Conservation (phyloP, 495 filamentous ascomycete genomes). For the Aeminium ludgeri region DNA sequence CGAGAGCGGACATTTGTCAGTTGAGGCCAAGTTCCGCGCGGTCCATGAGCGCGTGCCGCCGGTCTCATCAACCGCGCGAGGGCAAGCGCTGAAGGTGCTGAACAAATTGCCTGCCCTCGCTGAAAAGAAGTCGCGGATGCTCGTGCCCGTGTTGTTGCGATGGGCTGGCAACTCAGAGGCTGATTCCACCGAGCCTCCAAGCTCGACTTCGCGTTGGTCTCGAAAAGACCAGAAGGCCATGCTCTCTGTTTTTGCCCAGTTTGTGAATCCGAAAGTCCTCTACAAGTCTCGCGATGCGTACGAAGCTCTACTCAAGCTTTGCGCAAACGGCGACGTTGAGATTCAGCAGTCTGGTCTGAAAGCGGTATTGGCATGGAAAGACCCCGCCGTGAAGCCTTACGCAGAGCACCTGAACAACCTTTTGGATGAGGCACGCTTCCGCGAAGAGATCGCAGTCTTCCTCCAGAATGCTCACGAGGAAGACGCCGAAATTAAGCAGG, state of each 20-base stretch:
- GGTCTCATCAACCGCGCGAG: slow-evolving; percentile 25
- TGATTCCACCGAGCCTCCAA: slow-evolving; percentile 26
- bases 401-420: slow-evolving; percentile 77
- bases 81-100: slow-evolving; percentile 66
- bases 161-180: slow-evolving; percentile 35
- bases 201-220: slow-evolving; percentile 29
- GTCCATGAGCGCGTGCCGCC: slow-evolving; percentile 30
- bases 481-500: slow-evolving; percentile 53
- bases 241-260: slow-evolving; percentile 66
- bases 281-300: slow-evolving; percentile 66
- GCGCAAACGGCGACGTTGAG: slow-evolving; percentile 76
- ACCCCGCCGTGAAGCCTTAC: slow-evolving; percentile 54
- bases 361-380: slow-evolving; percentile 79
- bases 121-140: slow-evolving; percentile 65
- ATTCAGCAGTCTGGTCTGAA: slow-evolving; percentile 72
- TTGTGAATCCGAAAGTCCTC: slow-evolving; percentile 67
- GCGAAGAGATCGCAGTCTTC: slow-evolving; percentile 76
- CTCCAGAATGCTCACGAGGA: slow-evolving; percentile 56
- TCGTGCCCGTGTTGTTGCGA: slow-evolving; percentile 72
- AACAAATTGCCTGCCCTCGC: slow-evolving; percentile 54
- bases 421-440: slow-evolving; percentile 78
- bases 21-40: slow-evolving; percentile 32
- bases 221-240: slow-evolving; percentile 66
- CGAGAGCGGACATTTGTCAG: slow-evolving; percentile 4
- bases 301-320: slow-evolving; percentile 47